Base-by-base conservation (phyloP, 352 stramenopile genomes). In the Thraustochytrium sp. region DNA sequence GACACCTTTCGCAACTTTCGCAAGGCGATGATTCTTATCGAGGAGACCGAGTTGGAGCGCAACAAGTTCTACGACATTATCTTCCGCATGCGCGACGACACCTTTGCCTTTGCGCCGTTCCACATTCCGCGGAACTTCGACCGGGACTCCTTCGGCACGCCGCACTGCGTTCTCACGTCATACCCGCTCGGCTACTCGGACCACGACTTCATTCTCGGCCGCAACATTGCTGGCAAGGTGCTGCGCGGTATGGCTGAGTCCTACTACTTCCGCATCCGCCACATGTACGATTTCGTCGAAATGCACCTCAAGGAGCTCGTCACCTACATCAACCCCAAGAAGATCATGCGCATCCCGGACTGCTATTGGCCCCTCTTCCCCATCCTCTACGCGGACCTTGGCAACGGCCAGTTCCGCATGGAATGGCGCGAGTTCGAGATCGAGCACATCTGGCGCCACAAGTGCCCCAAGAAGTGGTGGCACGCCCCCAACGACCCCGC, bases 351-450 rank as follows among this genome's bases (percentile, higher is more conserved):
- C 21, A 65, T 65, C 29, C 55, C 55, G 26, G 55, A 65, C 34
- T 65, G 55, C 55, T 65, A 65, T 40, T 65, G 55, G 55, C 55
- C 55, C 21, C 26, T 65, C 34, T 65, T 72, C 59, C 13, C 59
- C 40, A 26, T 55, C 34, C 16, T 72, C 59, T 72, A 72, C 46
- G 59, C 40, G 23, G 59, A 72, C 26, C 59, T 72, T 21, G 59
- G 59, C 26, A 72, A 72, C 40, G 59, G 59, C 40, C 59, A 72
- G 59, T 72, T 72, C 40, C 59, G 59, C 29, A 72, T 49, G 36
- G 59, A 72, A 31, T 72, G 42, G 9, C 59, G 59, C 40, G 59
- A 72, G 59, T 72, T 72, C 36, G 59, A 72, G 59, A 72, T 72
- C 8, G 59, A 72, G 59, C 59, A 72, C 59, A 9, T 34, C 59